phyloP scores from a whole-genome alignment of 768 basidiomycete genomes.

The Goffeauzyma gilvescens region DNA sequence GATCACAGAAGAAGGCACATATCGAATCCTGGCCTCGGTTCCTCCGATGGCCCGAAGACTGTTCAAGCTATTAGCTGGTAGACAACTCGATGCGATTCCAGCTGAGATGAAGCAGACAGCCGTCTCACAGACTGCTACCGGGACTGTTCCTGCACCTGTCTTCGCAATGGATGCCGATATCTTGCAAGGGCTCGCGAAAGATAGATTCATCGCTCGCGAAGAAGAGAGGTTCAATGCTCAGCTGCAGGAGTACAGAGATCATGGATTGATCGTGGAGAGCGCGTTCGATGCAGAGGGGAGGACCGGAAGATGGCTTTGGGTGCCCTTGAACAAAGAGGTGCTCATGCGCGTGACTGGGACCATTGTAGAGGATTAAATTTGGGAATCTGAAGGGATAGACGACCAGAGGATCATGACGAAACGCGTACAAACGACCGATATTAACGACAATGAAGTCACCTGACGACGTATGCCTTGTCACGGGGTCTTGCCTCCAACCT shows the following conservation, averaged over 20 bases:
- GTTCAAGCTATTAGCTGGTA: conserved; percentile 50
- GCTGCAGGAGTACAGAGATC: conserved; percentile 79
- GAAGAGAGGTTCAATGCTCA: conserved; percentile 65
- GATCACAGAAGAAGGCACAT: conserved; percentile 52
- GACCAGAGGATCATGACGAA: no score
- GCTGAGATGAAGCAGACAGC: conserved; percentile 31
- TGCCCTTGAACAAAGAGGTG: conserved; percentile 63
- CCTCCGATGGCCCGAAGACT: conserved; percentile 70
- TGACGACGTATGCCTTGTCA: no score
- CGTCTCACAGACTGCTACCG: conserved; percentile 43
- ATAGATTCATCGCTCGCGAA: conserved; percentile 72
- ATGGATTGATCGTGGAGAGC: conserved; percentile 51
- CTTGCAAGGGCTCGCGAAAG: conserved; percentile 41
- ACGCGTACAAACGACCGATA: no score
- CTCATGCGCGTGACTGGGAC: conserved; percentile 34
- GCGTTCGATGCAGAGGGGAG: conserved; percentile 35
- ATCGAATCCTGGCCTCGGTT: conserved; percentile 63
- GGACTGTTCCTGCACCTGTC: conserved; percentile 36
- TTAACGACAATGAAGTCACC: no score
- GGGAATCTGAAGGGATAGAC: no score
- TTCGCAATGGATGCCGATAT: conserved; percentile 38
- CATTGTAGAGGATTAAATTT: conserved; percentile 17
- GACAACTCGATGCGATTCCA: conserved; percentile 47
- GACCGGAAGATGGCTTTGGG: conserved; percentile 54
- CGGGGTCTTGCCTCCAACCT: no score